Conservation (phyloP, 495 filamentous ascomycete species). For the Neurospora cerealis region DNA sequence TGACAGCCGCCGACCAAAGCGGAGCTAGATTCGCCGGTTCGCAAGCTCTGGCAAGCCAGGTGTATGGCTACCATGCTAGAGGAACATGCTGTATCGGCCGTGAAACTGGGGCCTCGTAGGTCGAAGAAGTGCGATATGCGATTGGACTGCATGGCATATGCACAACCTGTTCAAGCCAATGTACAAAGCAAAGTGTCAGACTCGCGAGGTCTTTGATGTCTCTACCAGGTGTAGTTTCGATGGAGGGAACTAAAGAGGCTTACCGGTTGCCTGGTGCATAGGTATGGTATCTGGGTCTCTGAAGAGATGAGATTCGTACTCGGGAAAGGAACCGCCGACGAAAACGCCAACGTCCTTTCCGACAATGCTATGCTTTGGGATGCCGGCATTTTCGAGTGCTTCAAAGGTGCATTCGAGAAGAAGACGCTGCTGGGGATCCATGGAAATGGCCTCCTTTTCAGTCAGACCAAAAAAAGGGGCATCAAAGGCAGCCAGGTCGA, state of each 20-base stretch:
- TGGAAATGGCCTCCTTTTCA: constrained; percentile 60
- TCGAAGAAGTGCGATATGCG: constrained; percentile 54
- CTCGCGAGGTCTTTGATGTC: background rate
- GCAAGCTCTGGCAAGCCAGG: constrained; percentile 71
- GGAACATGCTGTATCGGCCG: constrained; percentile 82
- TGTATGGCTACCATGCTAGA: constrained; percentile 58
- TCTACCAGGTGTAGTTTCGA: background rate
- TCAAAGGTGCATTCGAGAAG: constrained; percentile 76
- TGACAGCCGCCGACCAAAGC: constrained; percentile 50
- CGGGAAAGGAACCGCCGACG: constrained; percentile 76
- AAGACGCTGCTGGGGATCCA: constrained; percentile 76
- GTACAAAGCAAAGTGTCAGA: background rate
- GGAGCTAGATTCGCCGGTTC: constrained; percentile 39
- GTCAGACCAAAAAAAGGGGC: constrained; percentile 81
- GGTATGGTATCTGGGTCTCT: constrained; percentile 59
- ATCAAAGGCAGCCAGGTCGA: constrained; percentile 69
- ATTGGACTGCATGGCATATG: constrained; percentile 46
- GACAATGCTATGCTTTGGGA: constrained; percentile 64
- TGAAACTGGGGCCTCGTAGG: constrained; percentile 52
- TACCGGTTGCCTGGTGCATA: constrained; percentile 39
- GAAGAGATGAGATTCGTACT: constrained; percentile 73
- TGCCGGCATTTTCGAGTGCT: constrained; percentile 79
- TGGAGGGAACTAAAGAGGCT: background rate
- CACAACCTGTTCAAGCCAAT: constrained; percentile 27
- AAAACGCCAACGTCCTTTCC: constrained; percentile 74